Percentiles rank a stretch among this genome's conserved stretches.
phyloP scores from a whole-genome alignment of 257 asterid genomes.

The Pogostemon cablin region DNA sequence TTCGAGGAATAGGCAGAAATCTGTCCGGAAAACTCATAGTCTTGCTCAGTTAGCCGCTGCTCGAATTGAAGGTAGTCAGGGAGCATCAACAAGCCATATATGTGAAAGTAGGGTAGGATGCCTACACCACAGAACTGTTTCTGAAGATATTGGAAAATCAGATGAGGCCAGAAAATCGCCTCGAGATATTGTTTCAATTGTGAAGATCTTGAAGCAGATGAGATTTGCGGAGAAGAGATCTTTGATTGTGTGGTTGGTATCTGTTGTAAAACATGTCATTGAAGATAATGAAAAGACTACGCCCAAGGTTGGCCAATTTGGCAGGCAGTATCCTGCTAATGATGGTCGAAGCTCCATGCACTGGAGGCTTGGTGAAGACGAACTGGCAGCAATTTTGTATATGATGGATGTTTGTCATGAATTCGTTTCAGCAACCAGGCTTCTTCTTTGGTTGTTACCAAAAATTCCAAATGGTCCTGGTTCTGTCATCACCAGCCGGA shows the following conservation, averaged over 20 bases:
- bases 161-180: conserved; percentile 54
- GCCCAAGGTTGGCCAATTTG: conserved; percentile 67
- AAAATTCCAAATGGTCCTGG: conserved; percentile 67
- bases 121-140: conserved; percentile 72
- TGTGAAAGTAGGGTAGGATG: conserved; percentile 84
- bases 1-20: conserved; percentile 83
- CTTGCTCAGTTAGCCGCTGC: conserved; percentile 96
- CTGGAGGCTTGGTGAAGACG: conserved; percentile 97
- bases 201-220: conserved; percentile 74
- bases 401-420: conserved; percentile 87
- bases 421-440: conserved; percentile 67
- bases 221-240: conserved; percentile 73
- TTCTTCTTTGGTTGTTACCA: conserved; percentile 92
- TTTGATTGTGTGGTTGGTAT: conserved; percentile 69
- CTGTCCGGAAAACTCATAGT: conserved; percentile 91
- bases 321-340: conserved; percentile 58
- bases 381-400: conserved; percentile 71
- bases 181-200: conserved; percentile 70
- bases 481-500: conserved; percentile 65
- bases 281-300: conserved; percentile 79
- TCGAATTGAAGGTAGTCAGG: conserved; percentile 97
- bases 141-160: conserved; percentile 61
- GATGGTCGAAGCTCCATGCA: conserved; percentile 64
- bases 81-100: conserved; percentile 95
- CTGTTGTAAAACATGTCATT: conserved; percentile 66